Evolutionary conservation across 495 filamentous ascomycete species (phyloP), one percentile per base, ranked within the genome.

Genomic region (Tuber indicum): DNA sequence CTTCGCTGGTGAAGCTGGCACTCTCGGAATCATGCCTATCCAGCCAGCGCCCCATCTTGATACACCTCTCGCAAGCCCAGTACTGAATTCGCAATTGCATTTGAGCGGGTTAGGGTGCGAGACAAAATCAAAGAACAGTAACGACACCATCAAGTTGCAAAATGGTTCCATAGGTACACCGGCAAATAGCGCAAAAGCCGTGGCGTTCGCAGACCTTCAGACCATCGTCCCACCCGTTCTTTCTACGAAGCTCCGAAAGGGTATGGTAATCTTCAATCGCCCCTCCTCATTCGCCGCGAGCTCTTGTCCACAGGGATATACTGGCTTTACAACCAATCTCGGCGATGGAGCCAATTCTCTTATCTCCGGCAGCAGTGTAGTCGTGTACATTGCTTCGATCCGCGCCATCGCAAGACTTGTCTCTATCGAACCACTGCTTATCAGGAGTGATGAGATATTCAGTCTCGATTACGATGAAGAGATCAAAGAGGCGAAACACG

Each of bases 321-420:
- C 87, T 36, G 88, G 87, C 6, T 88, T 89, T 78, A 89, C 83
- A 41, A 87, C 87, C 2, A 84, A 80, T 4, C 87, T 90, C 75
- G 83, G 84, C 2, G 76, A 77, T 32, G 81, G 83, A 36, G 84
- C 85, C 32, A 83, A 81, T 75, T 79, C 85, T 74, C 80, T 88
- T 26, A 76, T 79, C 70, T 72, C 85, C 78, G 84, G 88, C 78
- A 84, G 88, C 84, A 86, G 92, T 39, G 92, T 96, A 1, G 92
- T 94, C 23, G 88, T 92, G 1, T 97, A 97, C 79, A 90, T 93
- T 49, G 93, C 92, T 21, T 97, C 93, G 82, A 90, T 98, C n/a
- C 89, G 96, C 23, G 90, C 93, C 3, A 87, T 91, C 0, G 94
- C 93, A 17, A 89, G 91, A 75, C 89, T 97, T 5, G 82, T 87